Evolutionary conservation across 805 yeast genomes (phyloP), one percentile per base, ranked within the genome.

Genomic region (Candida arabinofermentans): DNA sequence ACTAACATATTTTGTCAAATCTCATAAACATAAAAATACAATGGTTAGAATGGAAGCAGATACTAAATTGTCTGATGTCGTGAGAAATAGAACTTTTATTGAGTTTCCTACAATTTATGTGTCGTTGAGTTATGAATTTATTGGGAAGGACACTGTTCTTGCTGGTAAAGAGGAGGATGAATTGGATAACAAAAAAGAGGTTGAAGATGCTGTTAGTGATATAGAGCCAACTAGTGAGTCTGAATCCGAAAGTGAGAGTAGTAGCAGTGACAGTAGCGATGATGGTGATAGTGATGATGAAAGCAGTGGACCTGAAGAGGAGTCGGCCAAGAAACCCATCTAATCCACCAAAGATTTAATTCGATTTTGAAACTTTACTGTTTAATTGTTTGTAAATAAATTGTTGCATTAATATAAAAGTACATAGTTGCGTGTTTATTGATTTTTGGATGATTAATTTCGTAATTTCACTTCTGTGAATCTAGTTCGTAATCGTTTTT

Each of bases 61-160:
- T 1, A 50, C 49, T n/a, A 43, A 65, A 18, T 51, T 86, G 2
- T 74, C 74, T 0, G 75, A 72, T 19, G 67, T 69, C 1, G 51
- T 88, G n/a, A 64, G 66, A 43, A 78, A 79, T 27, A 70, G 71
- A 42, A 69, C 79, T 0, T 85, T 88, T 0, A 69, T 87, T 27
- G 96, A 88, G 57, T 88, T 75, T 50, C 96, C 96, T 0, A 82
- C 89, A 0, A 66, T 88, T 4, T 71, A 67, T 42, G 67, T 83
- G 1, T 65, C 73, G 1, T 41, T 51, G 5, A 43, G 43, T 19
- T 46, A 43, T 9, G 37, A 53, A 16, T 60, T 70, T 31, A 36
- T 51, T 10, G 63, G 61, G 0, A 57, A 47, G 41, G 51, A 47
- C 2, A 55, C 57, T 2, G 41, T 57, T 12, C 58, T 57, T 5